Evolutionary conservation across 345 rosid species (phyloP), one percentile per base, ranked within the genome.

Genomic region (Kernera saxatilis): DNA sequence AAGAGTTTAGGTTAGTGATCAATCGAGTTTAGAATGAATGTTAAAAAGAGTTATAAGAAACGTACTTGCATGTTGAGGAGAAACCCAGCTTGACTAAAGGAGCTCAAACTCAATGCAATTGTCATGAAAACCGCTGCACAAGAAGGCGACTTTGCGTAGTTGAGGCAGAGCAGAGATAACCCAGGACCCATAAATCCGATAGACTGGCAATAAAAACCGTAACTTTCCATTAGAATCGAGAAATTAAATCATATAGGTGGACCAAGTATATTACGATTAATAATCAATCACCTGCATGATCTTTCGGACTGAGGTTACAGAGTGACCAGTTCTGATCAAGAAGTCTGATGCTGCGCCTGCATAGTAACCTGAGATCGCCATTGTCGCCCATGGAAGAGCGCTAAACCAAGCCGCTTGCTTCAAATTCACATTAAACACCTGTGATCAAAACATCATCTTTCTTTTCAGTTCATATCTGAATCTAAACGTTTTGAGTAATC

Each of bases 331-430:
- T 75, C 81, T 83, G 72, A 89, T 86, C 52, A 91, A 68, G 14
- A 49, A 71, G 82, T 93, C 98, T 0, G 98, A 91, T 26, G 77
- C 51, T n/a, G 82, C 71, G 2, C 97, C 98, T 2, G 97, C 97
- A 39, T 84, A 27, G 79, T 89, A 93, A 32, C 97, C 97, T 8
- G 83, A 91, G 43, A 84, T 26, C 3, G 97, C 97, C 99, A 91
- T 94, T 56, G 93, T 83, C 10, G 87, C 97, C 97, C 99, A 91
- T 23, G 99, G 99, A 60, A 91, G 87, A 8, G 97, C 99, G 52
- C 99, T 89, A 67, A 94, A 91, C 97, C 97, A 94, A 39, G 99
- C 99, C 3, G 97, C 99, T 69, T 94, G 91, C 84, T 88, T 89
- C 82, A 94, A 72, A 77, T 94, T 91, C 72, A 94, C 88, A 73